Base-by-base conservation (phyloP, 2,329 filamentous ascomycete genomes). In the Drechslerella dactyloides region DNA sequence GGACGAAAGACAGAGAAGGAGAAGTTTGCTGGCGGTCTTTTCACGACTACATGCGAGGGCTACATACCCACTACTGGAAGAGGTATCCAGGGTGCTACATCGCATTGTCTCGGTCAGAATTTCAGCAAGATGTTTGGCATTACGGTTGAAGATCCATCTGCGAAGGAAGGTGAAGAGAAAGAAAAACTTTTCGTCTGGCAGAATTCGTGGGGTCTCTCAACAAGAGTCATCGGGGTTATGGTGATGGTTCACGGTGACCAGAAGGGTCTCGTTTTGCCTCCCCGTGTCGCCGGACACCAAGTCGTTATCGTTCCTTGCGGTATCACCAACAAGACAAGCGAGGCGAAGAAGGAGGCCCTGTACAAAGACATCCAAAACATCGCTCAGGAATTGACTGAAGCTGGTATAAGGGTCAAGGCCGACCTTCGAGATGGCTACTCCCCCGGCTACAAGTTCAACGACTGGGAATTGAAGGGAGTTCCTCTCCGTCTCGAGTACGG, bases 101-200 rank as follows among this genome's bases (percentile, higher is more conserved):
- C 91, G 58, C 94, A 99, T 83, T 91, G 88, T 74, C 85, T 99
- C 7, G 94, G 94, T 59, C 94, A 99, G 82, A 97, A 99, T 82
- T 99, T 99, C 82, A 93, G 89, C 80, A 97, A 96, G 82, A 99
- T 99, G 93, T 99, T 97, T 80, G 90, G 94, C 80, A 97, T 99
- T 80, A 96, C 90, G 0, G 91, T 99, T 30, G 93, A 99, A 80
- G 93, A 99, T 78, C 94, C 94, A 23, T 83, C 84, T 70, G 85
- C 84, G 56, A 87, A 88, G 78, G 83, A 84, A 52, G 87, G 85
- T 54, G 66, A 75, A 35, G 87, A 94, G 80, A 89, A 90, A 81
- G 90, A 90, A 75, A 85, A 88, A 76, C 83, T 97, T 64, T 83
- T 93, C 78, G 93, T 97, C 65, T 97, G 93, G 93, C 94, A 99